phyloP scores from a whole-genome alignment of 2,329 filamentous ascomycete genomes.

The Bipolaris gigantea region DNA sequence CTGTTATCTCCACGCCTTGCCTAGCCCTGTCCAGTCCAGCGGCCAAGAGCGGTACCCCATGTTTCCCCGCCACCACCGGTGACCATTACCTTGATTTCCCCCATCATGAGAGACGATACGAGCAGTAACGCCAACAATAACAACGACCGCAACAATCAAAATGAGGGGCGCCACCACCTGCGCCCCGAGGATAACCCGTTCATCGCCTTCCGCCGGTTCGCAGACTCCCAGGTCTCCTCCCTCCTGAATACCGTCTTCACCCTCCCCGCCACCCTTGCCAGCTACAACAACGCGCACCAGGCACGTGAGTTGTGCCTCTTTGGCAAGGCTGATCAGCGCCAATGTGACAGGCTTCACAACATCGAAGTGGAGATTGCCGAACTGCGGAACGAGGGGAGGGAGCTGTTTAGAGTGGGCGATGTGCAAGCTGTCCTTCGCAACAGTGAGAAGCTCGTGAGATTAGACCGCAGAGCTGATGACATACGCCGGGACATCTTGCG shows the following conservation, averaged over 20 bases:
- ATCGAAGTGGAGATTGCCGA: slow-evolving; percentile 26
- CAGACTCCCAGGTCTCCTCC: slow-evolving; percentile 60
- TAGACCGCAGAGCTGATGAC: slow-evolving; percentile 32
- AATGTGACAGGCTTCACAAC: slow-evolving; percentile 32
- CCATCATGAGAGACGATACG: slow-evolving; percentile 28
- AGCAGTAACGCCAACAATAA: slow-evolving; percentile 24
- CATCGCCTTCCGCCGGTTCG: slow-evolving; percentile 62
- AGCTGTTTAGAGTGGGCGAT: slow-evolving; percentile 33
- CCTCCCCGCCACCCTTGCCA: slow-evolving; percentile 37
- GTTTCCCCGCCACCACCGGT: slow-evolving; percentile 9
- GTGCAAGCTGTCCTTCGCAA: slow-evolving; percentile 31
- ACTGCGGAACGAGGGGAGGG: slow-evolving; percentile 29
- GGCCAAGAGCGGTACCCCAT: slow-evolving; percentile 8
- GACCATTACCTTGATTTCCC: slow-evolving; percentile 8
- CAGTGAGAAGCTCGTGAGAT: slow-evolving; percentile 37
- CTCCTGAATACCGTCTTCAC: slow-evolving; percentile 57
- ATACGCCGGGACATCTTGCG: slow-evolving; percentile 30
- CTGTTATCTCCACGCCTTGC: slow-evolving; percentile 13
- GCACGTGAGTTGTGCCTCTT: slow-evolving; percentile 40
- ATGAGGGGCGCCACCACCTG: slow-evolving; percentile 17
- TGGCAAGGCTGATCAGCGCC: slow-evolving; percentile 31
- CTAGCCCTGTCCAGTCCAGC: slow-evolving; percentile 7
- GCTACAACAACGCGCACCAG: slow-evolving; percentile 34
- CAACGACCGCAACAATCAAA: slow-evolving; percentile 18
- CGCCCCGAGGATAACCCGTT: slow-evolving; percentile 55